Evolutionary conservation across 306 rosid species (phyloP), one percentile per base, ranked within the genome.

Genomic region (Vigna reflexopilosa): DNA sequence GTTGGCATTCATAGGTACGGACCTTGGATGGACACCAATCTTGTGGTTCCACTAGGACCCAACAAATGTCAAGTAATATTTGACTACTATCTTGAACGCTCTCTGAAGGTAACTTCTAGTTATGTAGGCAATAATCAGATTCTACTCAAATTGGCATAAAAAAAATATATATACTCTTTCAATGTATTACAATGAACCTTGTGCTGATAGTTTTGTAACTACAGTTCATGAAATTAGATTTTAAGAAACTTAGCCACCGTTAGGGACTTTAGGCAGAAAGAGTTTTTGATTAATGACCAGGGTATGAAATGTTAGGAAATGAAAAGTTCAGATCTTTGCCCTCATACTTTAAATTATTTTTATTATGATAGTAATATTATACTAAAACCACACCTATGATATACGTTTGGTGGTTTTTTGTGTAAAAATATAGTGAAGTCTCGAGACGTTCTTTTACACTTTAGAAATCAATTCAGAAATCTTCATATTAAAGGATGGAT

Each of bases 11-110:
- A 49, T 75, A 92, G 98, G 83, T 94, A 94, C 87, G 98, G 98
- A 83, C 97, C 98, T 70, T 94, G 97, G 97, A 92, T 92, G 98
- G 98, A 92, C 77, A 92, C 95, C 70, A 94, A 94, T 81, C 94
- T 94, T 26, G 98, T 94, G 75, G 87, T 92, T 62, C 98, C 98
- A 14, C 86, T 92, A 20, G 97, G 93, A 89, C 91, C 90, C 30
- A 79, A 81, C 69, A 92, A 87, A 89, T 92, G 97, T 76, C 88
- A 36, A 75, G 93, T 92, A 38, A 83, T 89, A 81, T 94, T 89
- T 80, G 96, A 94, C 79, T 94, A 90, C 82, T 94, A 88, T 82
- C 94, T 92, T 57, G 98, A 90, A 80, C 75, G 86, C 86, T 69
- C 93, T 9, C 80, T 83, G n/a, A 77, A 82, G 97, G 98, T 94